Base-by-base conservation (phyloP, 2,329 filamentous ascomycete species). In the Verticillium dahliae region DNA sequence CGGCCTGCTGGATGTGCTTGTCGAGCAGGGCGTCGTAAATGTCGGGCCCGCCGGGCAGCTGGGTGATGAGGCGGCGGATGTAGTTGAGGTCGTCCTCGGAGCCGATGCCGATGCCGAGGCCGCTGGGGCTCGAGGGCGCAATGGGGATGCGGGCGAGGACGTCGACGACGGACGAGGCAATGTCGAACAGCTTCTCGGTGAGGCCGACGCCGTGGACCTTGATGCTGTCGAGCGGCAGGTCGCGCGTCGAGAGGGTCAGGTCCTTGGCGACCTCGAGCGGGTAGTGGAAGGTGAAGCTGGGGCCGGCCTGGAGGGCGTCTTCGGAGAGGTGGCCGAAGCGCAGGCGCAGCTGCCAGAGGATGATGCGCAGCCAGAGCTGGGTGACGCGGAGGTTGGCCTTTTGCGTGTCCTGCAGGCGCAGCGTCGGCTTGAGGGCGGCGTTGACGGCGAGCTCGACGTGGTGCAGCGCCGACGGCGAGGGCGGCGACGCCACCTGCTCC, bases 161-260 rank as follows among this genome's bases (percentile, higher is more conserved):
- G 56, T 80, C 78, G 1, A 78, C 73, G 1, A 79, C 75, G 0
- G 77, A 74, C 0, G 75, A 79, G 0, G 77, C 76, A 33, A 80
- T 72, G 39, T 80, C 78, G 50, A 78, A 80, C 0, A 80, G 64
- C 63, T 80, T 80, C 61, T 80, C 78, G 0, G 78, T 80, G n/a
- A 80, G 64, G 0, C 78, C 78, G 10, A 77, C 76, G 0, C 78
- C 78, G 11, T 80, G 78, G 0, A 80, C 72, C 22, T 69, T 72
- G 60, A 80, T 74, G 55, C 74, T 75, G 15, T 72, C 70, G 1
- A 78, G 64, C 0, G 75, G 69, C 0, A 80, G 67, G 33, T 76
- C 73, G 1, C 73, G 66, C 0, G 75, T 78, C 1, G 75, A 76
- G 0, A 76, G 61, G 2, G 72, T 72, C 6, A 79, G 66, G 2